Evolutionary conservation across 208 protist species (phyloP).

Genomic region (Trypanosoma scelopori): DNA sequence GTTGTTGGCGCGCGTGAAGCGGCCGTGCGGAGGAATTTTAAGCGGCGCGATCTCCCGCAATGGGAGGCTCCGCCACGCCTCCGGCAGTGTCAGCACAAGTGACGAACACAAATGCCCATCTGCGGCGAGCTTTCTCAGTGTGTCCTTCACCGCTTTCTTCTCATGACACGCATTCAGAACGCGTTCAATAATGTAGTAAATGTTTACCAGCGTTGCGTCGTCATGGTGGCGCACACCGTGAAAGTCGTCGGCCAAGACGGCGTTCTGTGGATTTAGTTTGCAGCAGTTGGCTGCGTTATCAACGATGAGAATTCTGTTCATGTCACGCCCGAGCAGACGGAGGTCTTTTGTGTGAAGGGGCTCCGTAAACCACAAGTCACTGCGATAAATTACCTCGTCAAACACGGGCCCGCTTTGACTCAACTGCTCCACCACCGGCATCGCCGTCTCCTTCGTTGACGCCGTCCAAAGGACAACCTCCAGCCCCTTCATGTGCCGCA

Average conservation of each 20-base stretch:
- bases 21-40: conserved; percentile 77
- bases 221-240: conserved; percentile 52
- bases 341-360: conserved; percentile 92
- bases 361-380: conserved; percentile 90
- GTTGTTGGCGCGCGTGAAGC: conserved; percentile 64
- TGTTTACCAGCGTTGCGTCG: conserved; percentile 85
- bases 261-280: conserved; percentile 86
- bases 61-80: conserved; percentile 68
- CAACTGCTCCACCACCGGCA: conserved; percentile 81
- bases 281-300: conserved; percentile 93
- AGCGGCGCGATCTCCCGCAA: conserved; percentile 72
- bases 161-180: conserved; percentile 47
- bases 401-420: conserved; percentile 74
- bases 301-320: conserved; percentile 87
- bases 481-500: conserved; percentile 80
- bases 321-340: conserved; percentile 85
- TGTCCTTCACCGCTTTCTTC: conserved; percentile 44
- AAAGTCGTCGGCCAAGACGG: conserved; percentile 89
- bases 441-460: conserved; percentile 87
- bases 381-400: conserved; percentile 88
- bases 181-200: conserved; percentile 87
- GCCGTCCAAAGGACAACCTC: conserved; percentile 94
- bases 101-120: conserved; percentile 71
- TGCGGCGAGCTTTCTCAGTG: conserved; percentile 42
- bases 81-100: conserved; percentile 52